A percentile compares a stretch with the other conserved stretches of the same genome.
These are phyloP conservation scores for Micractinium sp. DNA, from an alignment of 139 green algal genomes.

Conservation along the genomic window DNA sequence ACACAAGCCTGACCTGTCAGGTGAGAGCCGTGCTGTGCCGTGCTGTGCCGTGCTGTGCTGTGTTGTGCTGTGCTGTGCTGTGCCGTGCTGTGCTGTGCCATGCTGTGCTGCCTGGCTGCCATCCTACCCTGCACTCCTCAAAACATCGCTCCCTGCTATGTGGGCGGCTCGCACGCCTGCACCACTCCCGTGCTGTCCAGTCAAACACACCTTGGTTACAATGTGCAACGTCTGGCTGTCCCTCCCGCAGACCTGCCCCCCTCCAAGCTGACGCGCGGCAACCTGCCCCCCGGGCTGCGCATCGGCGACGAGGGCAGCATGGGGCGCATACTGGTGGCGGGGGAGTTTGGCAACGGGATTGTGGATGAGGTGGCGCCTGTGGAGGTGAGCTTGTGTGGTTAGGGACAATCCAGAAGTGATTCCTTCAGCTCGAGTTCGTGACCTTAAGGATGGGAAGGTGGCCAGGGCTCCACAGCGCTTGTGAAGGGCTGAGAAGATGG, in stretches of 20 bases:
- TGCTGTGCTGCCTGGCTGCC: too few relatives aligned
- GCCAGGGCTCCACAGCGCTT: neutral
- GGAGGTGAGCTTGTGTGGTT: neutral
- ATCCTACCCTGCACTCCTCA: too few relatives aligned
- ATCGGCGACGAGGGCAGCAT: constrained; percentile 63
- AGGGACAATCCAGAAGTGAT: neutral
- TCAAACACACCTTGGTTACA: too few relatives aligned
- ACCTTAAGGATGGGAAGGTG: neutral
- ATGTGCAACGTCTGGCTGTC: too few relatives aligned
- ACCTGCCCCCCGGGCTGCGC: constrained; percentile 50
- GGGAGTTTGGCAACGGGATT: constrained; percentile 70
- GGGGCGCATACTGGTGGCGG: constrained; percentile 64
- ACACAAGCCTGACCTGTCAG: constrained; percentile 57
- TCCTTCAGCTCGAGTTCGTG: neutral
- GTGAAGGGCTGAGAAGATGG: too few relatives aligned
- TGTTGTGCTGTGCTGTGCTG: too few relatives aligned
- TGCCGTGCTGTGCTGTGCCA: too few relatives aligned
- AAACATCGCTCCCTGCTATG: too few relatives aligned
- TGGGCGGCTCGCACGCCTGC: too few relatives aligned
- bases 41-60: neutral
- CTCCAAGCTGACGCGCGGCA: constrained; percentile 56
- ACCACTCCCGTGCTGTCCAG: too few relatives aligned
- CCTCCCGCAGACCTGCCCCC: constrained; percentile 47
- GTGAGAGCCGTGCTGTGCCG: neutral
- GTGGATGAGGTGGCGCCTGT: constrained; percentile 61